These are phyloP conservation scores for Aspergillus sclerotiicarbonarius DNA, from an alignment of 495 filamentous ascomycete genomes.

Conservation along the genomic window DNA sequence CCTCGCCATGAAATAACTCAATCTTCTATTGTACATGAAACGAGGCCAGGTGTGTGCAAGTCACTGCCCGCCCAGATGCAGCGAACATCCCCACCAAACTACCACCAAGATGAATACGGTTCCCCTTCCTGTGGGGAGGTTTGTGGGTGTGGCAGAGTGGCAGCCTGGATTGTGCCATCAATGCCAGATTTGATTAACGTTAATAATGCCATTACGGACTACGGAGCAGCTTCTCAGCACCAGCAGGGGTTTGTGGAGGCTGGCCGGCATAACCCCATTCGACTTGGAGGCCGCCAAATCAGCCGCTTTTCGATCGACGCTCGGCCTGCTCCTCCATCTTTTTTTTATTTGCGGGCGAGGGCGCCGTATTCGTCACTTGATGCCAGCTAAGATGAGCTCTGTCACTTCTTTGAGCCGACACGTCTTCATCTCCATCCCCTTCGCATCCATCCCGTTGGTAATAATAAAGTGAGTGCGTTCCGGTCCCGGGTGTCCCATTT, in stretches of 20 bases:
- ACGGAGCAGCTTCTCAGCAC: too few relatives aligned
- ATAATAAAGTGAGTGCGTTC: too few relatives aligned
- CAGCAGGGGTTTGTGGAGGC: background rate
- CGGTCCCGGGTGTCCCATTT: background rate
- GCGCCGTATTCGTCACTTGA: background rate
- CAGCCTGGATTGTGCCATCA: background rate
- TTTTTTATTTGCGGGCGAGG: background rate
- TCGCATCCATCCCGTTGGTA: too few relatives aligned
- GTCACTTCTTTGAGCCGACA: background rate
- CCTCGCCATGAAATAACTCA: background rate
- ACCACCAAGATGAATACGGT: background rate
- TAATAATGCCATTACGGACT: background rate
- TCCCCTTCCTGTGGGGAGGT: background rate
- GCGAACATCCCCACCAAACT: background rate
- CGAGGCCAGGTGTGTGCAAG: too few relatives aligned
- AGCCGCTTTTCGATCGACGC: background rate
- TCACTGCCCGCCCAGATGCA: background rate
- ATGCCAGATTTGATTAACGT: too few relatives aligned
- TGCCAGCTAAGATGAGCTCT: background rate
- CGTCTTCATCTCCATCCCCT: background rate
- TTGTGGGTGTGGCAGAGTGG: background rate
- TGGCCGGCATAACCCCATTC: background rate
- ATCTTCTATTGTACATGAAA: too few relatives aligned
- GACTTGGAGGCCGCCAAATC: background rate
- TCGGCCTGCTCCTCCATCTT: background rate